These are phyloP conservation scores for Pezizomycotina sp. DNA, from an alignment of 2,329 filamentous ascomycete species.

Conservation along the genomic window DNA sequence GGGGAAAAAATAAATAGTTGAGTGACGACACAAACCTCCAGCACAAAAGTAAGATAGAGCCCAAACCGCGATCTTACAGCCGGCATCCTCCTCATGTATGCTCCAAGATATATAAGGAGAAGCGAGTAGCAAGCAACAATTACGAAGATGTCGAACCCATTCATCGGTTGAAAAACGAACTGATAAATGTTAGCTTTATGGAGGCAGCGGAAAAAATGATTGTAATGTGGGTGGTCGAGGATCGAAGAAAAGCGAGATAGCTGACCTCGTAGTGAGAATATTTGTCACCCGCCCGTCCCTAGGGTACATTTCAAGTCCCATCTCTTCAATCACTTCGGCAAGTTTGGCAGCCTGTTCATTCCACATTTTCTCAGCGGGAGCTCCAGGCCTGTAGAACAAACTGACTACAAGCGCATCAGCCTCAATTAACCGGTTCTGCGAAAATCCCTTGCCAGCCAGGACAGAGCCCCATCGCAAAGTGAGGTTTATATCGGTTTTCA, in stretches of 20 bases:
- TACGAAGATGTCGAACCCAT: slow-evolving; percentile 45
- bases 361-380: slow-evolving; percentile 49
- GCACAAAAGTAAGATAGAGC: slow-evolving; percentile 51
- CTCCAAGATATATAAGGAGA: slow-evolving; percentile 47
- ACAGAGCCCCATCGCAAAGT: slow-evolving; percentile 63
- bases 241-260: too few species aligned
- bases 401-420: slow-evolving; percentile 67
- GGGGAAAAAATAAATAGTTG: not conserved
- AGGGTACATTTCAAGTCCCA: slow-evolving; percentile 22
- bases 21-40: slow-evolving; percentile 34
- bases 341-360: slow-evolving; percentile 28
- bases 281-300: slow-evolving; percentile 16
- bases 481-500: slow-evolving; percentile 52
- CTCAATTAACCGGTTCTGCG: slow-evolving; percentile 48
- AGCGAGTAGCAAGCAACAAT: slow-evolving; percentile 49
- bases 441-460: slow-evolving; percentile 64
- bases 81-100: slow-evolving; percentile 50
- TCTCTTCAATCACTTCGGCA: slow-evolving; percentile 9
- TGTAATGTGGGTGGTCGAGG: too few species aligned
- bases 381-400: slow-evolving; percentile 50
- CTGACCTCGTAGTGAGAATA: too few species aligned
- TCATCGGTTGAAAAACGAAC: slow-evolving; percentile 62
- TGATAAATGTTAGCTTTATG: slow-evolving; percentile 31
- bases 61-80: slow-evolving; percentile 62
- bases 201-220: too few species aligned